Evolutionary conservation across 768 basidiomycete species (phyloP).

Genomic region (Tephrocybe rancida): DNA sequence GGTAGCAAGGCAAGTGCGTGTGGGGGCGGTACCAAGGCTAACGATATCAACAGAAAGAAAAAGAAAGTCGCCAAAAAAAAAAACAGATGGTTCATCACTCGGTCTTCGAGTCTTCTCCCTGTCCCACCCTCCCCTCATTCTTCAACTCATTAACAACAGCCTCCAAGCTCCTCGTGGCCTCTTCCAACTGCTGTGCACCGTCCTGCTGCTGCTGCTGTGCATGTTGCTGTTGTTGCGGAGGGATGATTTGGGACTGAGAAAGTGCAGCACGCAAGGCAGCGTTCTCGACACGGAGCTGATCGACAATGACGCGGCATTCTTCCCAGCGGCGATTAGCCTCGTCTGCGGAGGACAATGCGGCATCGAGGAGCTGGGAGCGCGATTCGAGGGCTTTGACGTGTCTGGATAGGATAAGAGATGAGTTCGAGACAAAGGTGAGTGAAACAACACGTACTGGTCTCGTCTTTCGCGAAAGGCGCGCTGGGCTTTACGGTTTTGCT

Average conservation of each 20-base stretch:
- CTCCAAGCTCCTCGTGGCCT: constrained; percentile 26
- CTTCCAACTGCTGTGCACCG: constrained; percentile 29
- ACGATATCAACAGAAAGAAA: too few species aligned
- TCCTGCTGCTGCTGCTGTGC: constrained; percentile 14
- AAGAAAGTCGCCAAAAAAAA: too few species aligned
- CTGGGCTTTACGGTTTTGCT: constrained; percentile 95
- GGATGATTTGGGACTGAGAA: constrained; percentile 31
- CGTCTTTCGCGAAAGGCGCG: constrained; percentile 88
- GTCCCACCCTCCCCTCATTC: constrained; percentile 21
- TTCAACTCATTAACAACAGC: constrained; percentile 27
- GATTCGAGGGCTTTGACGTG: constrained; percentile 89
- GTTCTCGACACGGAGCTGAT: constrained; percentile 85
- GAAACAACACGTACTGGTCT: constrained; percentile 68
- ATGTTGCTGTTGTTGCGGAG: constrained; percentile 4
- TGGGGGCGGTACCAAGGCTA: constrained; percentile 11
- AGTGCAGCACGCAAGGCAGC: constrained; percentile 75
- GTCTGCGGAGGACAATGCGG: constrained; percentile 83
- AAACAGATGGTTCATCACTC: background rate
- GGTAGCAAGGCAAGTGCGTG: background rate
- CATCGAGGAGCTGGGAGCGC: constrained; percentile 82
- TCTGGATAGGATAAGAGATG: constrained; percentile 36
- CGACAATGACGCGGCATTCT: constrained; percentile 87
- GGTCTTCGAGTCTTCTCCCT: constrained; percentile 23
- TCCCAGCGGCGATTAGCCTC: constrained; percentile 91
- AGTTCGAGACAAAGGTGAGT: constrained; percentile 3